These are phyloP conservation scores for Xylariales sp. DNA, from an alignment of 2,329 filamentous ascomycete species.

Conservation along the genomic window DNA sequence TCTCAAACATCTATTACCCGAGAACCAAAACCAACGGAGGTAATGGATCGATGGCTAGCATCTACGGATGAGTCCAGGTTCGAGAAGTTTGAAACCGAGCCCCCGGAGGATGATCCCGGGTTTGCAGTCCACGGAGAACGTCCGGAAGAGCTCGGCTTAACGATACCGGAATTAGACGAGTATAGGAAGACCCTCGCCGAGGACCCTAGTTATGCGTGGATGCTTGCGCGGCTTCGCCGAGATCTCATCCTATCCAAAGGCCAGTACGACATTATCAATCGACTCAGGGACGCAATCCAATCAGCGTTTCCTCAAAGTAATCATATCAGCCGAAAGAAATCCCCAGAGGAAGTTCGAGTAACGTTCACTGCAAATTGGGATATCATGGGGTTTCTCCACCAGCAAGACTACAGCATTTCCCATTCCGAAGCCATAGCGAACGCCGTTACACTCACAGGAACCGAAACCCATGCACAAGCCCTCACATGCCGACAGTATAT, in stretches of 20 bases:
- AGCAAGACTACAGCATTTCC: conserved; percentile 19
- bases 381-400: conserved; percentile 20
- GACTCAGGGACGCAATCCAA: conserved; percentile 14
- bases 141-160: not conserved
- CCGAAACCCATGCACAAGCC: conserved; percentile 27
- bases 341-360: conserved; percentile 6
- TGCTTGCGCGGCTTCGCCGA: conserved; percentile 26
- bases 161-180: not conserved
- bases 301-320: not conserved
- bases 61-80: conserved; percentile 5
- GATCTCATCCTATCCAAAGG: conserved; percentile 13
- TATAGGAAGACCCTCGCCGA: conserved; percentile 17
- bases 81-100: not conserved
- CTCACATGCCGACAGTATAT: conserved; percentile 33
- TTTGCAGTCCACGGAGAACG: not conserved
- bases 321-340: conserved; percentile 16
- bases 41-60: conserved; percentile 12
- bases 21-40: conserved; percentile 4
- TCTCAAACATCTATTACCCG: not conserved
- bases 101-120: not conserved
- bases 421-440: conserved; percentile 18
- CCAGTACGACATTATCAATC: not conserved
- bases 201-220: conserved; percentile 26
- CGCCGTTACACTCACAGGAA: conserved; percentile 30
- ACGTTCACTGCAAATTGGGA: conserved; percentile 29